Base-by-base conservation (phyloP, 176 grass and related monocot genomes). In the Musa schizocarpa region DNA sequence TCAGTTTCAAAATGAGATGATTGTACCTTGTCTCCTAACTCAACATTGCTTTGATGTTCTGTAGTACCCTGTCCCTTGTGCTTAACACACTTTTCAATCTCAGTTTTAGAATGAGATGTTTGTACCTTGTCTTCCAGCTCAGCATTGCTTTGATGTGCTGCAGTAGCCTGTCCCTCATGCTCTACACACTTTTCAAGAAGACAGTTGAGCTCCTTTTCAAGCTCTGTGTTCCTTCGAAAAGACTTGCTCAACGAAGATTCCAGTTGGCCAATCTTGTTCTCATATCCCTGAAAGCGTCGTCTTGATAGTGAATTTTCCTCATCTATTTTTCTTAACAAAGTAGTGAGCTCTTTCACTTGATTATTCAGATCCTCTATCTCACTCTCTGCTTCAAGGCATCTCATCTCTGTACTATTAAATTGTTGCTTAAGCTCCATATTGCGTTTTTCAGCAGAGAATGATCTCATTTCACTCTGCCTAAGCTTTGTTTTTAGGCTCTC, bases 381-480 rank as follows among this genome's bases (percentile, higher is more conserved):
- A 48, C 53, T 70, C 8, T 79, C 65, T 24, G 77, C 65, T 48
- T 79, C 65, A 59, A 79, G 26, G 65, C 17, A 50, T 50, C 43
- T 79, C 14, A 71, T n/a, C 26, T 71, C 77, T 58, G 66, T 54
- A 69, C 14, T 26, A 48, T 64, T 63, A 51, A 80, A 2, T 62
- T 63, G 69, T 73, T 73, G 55, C 54, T 87, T 78, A 19, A 87
- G 54, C 52, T 83, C 75, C 24, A 64, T 82, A 34, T 67, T 81
- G 71, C 74, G 86, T 63, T 83, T 86, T 65, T 89, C 88, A 56
- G 84, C 27, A 86, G 83, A 89, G 87, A 62, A 58, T 68, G 91
- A 73, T 67, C 87, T 94, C 62, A 85, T 81, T 23, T 91, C 86
- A 64, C 85, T 83, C 52, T 91, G 82, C 3, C 53, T 84, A 69